Conservation (phyloP, 208 protist species). For the Endotrypanum monterogeii region DNA sequence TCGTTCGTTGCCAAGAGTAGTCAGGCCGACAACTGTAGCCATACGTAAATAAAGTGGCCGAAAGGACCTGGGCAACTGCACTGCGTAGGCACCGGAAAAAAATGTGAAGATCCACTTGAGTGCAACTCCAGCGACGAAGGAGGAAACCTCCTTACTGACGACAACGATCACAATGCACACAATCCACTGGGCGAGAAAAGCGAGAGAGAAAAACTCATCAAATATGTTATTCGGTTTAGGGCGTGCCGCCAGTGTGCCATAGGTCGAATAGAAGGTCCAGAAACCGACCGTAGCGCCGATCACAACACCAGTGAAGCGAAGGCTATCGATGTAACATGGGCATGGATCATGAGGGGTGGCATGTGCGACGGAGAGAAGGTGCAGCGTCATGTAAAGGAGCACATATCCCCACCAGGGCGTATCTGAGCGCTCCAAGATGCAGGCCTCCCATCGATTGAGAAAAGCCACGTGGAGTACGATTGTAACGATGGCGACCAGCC, state of each 20-base stretch:
- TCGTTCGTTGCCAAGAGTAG: conserved; percentile 38
- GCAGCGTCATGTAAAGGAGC: conserved; percentile 36
- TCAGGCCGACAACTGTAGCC: conserved; percentile 28
- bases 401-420: conserved; percentile 40
- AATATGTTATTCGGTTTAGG: conserved; percentile 13
- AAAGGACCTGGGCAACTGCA: conserved; percentile 21
- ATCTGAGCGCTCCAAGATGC: conserved; percentile 19
- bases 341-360: conserved; percentile 63
- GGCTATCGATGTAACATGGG: conserved; percentile 75
- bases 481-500: conserved; percentile 36
- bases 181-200: conserved; percentile 48
- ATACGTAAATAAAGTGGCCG: conserved; percentile 36
- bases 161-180: conserved; percentile 44
- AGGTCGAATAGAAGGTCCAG: conserved; percentile 35
- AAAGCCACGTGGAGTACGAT: conserved; percentile 54
- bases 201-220: conserved; percentile 29
- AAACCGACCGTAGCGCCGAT: conserved; percentile 44
- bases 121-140: conserved; percentile 22
- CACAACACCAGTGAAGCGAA: conserved; percentile 62
- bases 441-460: conserved; percentile 33
- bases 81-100: conserved; percentile 31
- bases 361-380: conserved; percentile 47
- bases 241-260: conserved; percentile 31
- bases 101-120: conserved; percentile 54
- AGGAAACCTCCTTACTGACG: conserved; percentile 47